These are phyloP conservation scores for Nasturtium officinale DNA, from an alignment of 345 rosid species.

Conservation along the genomic window DNA sequence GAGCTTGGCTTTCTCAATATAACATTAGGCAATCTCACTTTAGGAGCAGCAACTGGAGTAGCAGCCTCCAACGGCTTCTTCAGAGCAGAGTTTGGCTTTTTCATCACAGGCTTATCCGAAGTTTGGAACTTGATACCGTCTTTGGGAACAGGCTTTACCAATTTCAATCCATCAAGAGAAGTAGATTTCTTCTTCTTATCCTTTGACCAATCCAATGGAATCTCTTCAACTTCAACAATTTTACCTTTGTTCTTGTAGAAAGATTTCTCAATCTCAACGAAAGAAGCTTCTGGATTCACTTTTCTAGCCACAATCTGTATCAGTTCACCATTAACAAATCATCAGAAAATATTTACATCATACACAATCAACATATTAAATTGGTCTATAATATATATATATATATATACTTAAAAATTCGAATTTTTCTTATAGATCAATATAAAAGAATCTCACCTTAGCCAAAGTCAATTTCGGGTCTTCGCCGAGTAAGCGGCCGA, in stretches of 20 bases:
- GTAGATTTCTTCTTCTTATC: slow-evolving; percentile 47
- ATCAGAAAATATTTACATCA: not conserved
- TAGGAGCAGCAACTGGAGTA: slow-evolving; percentile 27
- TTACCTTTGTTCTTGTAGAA: slow-evolving; percentile 82
- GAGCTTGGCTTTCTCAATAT: slow-evolving; percentile 76
- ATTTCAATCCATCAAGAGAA: slow-evolving; percentile 58
- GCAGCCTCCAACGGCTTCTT: slow-evolving; percentile 46
- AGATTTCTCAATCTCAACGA: slow-evolving; percentile 72
- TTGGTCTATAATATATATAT: no score
- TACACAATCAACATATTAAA: not conserved
- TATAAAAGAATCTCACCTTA: slow-evolving; percentile 52
- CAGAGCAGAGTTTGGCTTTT: slow-evolving; percentile 49
- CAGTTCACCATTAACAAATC: slow-evolving; percentile 21
- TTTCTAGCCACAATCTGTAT: slow-evolving; percentile 77
- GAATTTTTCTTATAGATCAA: not conserved
- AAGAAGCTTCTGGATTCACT: slow-evolving; percentile 76
- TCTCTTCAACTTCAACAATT: slow-evolving; percentile 53
- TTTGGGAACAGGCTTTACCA: slow-evolving; percentile 76
- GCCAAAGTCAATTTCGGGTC: slow-evolving; percentile 94
- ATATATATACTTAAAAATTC: not conserved
- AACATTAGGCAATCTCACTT: slow-evolving; percentile 72
- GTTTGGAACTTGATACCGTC: slow-evolving; percentile 62
- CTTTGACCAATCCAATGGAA: slow-evolving; percentile 68
- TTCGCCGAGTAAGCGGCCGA: slow-evolving; percentile 82
- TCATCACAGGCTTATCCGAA: slow-evolving; percentile 48